Percentiles rank a stretch among this genome's conserved stretches.
Evolutionary conservation across 768 basidiomycete genomes (phyloP).

Genomic region (Suillus lakei): DNA sequence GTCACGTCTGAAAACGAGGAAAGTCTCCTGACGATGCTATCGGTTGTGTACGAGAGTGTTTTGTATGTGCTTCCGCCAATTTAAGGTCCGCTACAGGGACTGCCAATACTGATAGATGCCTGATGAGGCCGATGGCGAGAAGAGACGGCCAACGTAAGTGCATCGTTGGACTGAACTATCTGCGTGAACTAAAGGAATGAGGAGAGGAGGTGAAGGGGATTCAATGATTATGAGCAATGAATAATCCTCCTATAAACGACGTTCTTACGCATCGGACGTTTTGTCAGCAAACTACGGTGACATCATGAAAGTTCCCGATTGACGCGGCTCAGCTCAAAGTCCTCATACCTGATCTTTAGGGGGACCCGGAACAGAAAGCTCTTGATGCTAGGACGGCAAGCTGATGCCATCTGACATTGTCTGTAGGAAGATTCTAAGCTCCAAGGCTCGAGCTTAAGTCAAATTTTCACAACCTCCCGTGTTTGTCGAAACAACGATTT

Average conservation of each 20-base stretch:
- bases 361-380: no score
- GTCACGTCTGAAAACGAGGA: constrained; percentile 19
- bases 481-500: no score
- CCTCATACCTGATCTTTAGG: no score
- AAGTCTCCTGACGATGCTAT: not conserved
- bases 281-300: constrained; percentile 10
- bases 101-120: not conserved
- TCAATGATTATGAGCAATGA: not conserved
- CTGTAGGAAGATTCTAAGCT: no score
- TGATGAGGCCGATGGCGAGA: constrained; percentile 12
- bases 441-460: no score
- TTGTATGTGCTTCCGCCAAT: not conserved
- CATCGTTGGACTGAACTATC: constrained; percentile 16
- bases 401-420: no score
- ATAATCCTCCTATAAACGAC: constrained; percentile 1
- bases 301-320: constrained; percentile 4
- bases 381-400: no score
- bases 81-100: not conserved
- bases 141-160: constrained; percentile 6
- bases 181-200: not conserved
- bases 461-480: no score
- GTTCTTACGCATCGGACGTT: constrained; percentile 4
- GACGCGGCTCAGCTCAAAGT: not conserved
- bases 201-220: not conserved
- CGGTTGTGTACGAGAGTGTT: not conserved